phyloP scores from a whole-genome alignment of 2,329 filamentous ascomycete species.

The Colletotrichum higginsianum region DNA sequence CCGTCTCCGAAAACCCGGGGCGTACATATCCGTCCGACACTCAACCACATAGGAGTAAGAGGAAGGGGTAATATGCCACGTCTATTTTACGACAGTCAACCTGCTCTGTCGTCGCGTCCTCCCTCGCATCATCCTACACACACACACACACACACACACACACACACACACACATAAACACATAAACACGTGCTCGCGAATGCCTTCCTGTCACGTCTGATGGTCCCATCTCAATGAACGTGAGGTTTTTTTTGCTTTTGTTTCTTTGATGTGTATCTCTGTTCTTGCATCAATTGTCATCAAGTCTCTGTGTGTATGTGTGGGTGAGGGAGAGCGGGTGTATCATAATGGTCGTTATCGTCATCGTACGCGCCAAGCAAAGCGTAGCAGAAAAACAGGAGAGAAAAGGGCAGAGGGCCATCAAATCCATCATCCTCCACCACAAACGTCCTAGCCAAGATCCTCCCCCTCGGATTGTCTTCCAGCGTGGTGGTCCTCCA shows the following conservation, averaged over 20 bases:
- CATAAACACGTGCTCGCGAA: neutral
- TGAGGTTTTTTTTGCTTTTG: neutral
- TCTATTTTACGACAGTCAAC: too few species aligned
- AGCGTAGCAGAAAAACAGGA: slow-evolving; percentile 6
- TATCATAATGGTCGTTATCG: slow-evolving; percentile 31
- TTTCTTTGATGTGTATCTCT: slow-evolving; percentile 11
- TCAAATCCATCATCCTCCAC: neutral
- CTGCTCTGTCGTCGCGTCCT: too few species aligned
- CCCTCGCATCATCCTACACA: too few species aligned
- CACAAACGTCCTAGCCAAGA: neutral
- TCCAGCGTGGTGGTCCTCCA: neutral
- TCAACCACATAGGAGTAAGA: too few species aligned
- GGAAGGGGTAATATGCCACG: too few species aligned
- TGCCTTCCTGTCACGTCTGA: neutral
- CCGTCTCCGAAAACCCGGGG: neutral
- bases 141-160: too few species aligned
- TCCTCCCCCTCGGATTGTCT: neutral
- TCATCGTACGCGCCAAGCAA: slow-evolving; percentile 27
- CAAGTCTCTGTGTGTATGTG: slow-evolving; percentile 13
- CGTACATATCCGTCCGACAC: neutral
- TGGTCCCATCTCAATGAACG: neutral
- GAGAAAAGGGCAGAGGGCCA: neutral
- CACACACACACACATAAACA: too few species aligned
- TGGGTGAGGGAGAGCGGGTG: too few species aligned
- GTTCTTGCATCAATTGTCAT: slow-evolving; percentile 15